phyloP scores from a whole-genome alignment of 2,329 filamentous ascomycete species.

The Exophiala aquamarina region DNA sequence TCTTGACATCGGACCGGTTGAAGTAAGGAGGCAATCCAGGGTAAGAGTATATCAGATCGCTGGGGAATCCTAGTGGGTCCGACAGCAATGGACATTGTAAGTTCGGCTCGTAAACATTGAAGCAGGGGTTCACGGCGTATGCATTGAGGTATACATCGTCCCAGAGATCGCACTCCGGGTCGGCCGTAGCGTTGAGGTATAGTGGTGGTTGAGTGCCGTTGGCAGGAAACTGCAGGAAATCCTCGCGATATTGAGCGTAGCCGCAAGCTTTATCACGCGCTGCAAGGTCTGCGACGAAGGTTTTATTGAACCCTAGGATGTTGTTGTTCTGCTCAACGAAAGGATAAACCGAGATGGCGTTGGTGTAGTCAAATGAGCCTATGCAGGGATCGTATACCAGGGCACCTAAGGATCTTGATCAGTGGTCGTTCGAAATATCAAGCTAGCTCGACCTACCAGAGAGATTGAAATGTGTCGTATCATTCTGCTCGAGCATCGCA shows the following conservation, averaged over 20 bases:
- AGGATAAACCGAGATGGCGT: conserved; percentile 14
- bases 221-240: conserved; percentile 24
- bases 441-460: conserved; percentile 36
- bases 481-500: conserved; percentile 32
- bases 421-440: not conserved
- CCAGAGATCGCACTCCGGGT: conserved; percentile 22
- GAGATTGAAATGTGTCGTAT: conserved; percentile 52
- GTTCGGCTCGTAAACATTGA: conserved; percentile 71
- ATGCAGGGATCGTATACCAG: conserved; percentile 25
- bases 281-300: conserved; percentile 16
- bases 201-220: conserved; percentile 21
- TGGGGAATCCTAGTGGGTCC: conserved; percentile 69
- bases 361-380: conserved; percentile 18
- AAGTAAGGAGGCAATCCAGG: conserved; percentile 65
- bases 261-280: conserved; percentile 19
- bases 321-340: conserved; percentile 23
- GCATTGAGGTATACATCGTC: conserved; percentile 33
- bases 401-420: conserved; percentile 7
- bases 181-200: conserved; percentile 19
- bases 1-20: conserved; percentile 68
- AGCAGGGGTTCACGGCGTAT: conserved; percentile 66
- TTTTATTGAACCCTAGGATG: conserved; percentile 22
- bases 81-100: conserved; percentile 70
- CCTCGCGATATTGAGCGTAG: conserved; percentile 20
- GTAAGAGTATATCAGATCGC: conserved; percentile 62